Conservation (phyloP, 2,329 filamentous ascomycete genomes). For the Mollisiaceae sp. region DNA sequence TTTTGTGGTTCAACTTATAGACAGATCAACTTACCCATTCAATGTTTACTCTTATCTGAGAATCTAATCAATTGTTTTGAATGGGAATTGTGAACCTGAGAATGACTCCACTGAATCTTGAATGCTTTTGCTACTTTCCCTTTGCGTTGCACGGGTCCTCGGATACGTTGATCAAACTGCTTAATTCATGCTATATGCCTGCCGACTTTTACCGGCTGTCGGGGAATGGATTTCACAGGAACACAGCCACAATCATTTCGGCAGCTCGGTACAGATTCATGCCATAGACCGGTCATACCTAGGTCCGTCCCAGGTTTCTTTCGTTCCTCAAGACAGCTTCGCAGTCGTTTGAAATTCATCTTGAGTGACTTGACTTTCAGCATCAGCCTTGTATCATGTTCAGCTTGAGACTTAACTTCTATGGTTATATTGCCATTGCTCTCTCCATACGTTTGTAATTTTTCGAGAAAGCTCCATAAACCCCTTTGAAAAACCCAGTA, state of each 20-base stretch:
- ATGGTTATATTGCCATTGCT: not conserved
- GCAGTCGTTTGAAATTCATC: constrained; percentile 1
- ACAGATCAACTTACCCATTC: constrained; percentile 29
- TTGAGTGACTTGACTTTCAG: not conserved
- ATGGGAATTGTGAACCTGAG: not conserved
- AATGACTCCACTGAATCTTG: not conserved
- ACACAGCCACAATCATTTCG: not conserved
- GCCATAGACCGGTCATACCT: not conserved
- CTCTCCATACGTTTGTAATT: not conserved
- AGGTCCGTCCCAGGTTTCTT: not conserved
- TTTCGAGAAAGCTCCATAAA: not conserved
- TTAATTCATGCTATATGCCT: not conserved
- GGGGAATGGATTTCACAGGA: not conserved
- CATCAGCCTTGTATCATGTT: not conserved
- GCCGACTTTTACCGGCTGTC: not conserved
- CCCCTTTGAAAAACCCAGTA: not conserved
- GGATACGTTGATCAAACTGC: constrained; percentile 7
- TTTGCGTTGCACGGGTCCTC: not conserved
- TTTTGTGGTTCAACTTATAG: constrained; percentile 24
- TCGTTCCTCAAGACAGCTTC: not conserved
- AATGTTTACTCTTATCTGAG: constrained; percentile 27
- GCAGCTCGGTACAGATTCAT: not conserved
- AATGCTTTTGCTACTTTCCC: not conserved
- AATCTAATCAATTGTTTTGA: not conserved
- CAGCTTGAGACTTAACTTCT: not conserved